Evolutionary conservation across 306 rosid genomes (phyloP).

Genomic region (Lathyrus tuberosus): DNA sequence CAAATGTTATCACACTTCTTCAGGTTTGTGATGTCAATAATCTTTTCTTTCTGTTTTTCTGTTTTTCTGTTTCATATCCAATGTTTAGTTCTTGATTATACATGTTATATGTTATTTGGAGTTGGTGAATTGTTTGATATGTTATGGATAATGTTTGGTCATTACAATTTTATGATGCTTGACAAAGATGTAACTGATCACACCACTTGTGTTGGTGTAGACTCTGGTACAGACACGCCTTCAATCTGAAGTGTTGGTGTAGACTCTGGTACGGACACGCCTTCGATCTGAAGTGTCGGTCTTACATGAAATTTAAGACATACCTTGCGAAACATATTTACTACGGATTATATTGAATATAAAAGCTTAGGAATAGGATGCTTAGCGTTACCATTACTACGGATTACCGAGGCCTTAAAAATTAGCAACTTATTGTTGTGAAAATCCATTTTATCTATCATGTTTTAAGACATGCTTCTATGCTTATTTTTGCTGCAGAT

Average conservation of each 20-base stretch:
- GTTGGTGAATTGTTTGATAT: background rate
- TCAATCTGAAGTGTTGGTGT: background rate
- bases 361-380: background rate
- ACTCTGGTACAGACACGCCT: background rate
- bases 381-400: background rate
- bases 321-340: constrained; percentile 1
- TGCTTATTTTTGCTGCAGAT: constrained; percentile 61
- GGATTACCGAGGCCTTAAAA: constrained; percentile 24
- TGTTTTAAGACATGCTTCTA: constrained; percentile 14
- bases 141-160: background rate
- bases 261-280: background rate
- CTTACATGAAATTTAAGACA: constrained; percentile 7
- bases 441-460: constrained; percentile 26
- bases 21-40: constrained; percentile 56
- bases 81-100: background rate
- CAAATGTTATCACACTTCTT: constrained; percentile 87
- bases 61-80: background rate
- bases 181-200: background rate
- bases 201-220: background rate
- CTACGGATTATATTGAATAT: constrained; percentile 6
- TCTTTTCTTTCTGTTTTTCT: background rate
- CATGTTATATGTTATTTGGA: constrained; percentile 1
- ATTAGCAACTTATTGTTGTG: constrained; percentile 7
- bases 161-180: constrained; percentile 23
- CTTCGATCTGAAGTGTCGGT: background rate